Conservation (phyloP, 2,329 filamentous ascomycete species). For the Nothophoma quercina region DNA sequence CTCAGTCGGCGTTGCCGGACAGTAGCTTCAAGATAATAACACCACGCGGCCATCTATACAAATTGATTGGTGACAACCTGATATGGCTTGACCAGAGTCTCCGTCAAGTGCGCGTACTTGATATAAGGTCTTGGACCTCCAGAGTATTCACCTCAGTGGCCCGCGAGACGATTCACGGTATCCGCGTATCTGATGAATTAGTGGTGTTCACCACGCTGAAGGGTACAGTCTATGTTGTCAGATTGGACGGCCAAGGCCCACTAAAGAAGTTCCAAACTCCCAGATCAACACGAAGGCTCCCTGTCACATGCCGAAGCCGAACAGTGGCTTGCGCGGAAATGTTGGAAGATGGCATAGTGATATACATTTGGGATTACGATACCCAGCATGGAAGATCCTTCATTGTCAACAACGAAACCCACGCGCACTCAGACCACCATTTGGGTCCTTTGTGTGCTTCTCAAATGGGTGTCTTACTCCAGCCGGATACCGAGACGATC, state of each 20-base stretch:
- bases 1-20: constrained; percentile 7
- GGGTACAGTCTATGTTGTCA: constrained; percentile 26
- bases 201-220: constrained; percentile 28
- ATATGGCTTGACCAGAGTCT: constrained; percentile 15
- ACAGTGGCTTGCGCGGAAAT: constrained; percentile 33
- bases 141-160: constrained; percentile 22
- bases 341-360: constrained; percentile 1
- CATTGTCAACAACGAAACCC: constrained; percentile 16
- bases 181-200: constrained; percentile 34
- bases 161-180: constrained; percentile 28
- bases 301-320: constrained; percentile 27
- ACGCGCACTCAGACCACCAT: too few relatives aligned
- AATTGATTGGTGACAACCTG: constrained; percentile 30
- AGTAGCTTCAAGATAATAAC: constrained; percentile 3
- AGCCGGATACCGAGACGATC: constrained; percentile 24
- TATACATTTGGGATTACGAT: constrained; percentile 44
- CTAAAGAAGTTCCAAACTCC: constrained; percentile 34
- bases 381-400: constrained; percentile 33
- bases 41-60: background rate
- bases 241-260: constrained; percentile 19
- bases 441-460: too few relatives aligned
- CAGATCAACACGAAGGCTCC: constrained; percentile 1
- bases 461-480: constrained; percentile 15
- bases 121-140: constrained; percentile 32
- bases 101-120: constrained; percentile 26